phyloP scores from a whole-genome alignment of 495 filamentous ascomycete genomes.

The Xeromyces bisporus region DNA sequence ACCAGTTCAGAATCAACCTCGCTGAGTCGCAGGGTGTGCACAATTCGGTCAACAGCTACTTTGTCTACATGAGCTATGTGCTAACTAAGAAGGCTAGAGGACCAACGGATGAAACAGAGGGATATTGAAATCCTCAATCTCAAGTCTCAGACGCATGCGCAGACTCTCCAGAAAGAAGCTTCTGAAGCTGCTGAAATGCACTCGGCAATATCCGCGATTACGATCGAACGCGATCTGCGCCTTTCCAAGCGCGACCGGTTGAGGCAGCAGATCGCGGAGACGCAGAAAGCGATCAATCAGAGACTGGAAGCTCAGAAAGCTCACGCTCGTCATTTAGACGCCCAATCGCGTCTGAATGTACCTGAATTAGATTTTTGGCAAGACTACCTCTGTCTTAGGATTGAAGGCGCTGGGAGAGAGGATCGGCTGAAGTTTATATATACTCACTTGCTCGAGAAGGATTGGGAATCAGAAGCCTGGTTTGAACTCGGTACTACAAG shows the following conservation, averaged over 20 bases:
- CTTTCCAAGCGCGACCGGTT: constrained; percentile 55
- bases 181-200: constrained; percentile 84
- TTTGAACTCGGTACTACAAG: constrained; percentile 75
- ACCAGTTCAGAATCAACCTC: constrained; percentile 80
- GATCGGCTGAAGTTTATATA: constrained; percentile 86
- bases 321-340: constrained; percentile 49
- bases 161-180: constrained; percentile 69
- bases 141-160: constrained; percentile 58
- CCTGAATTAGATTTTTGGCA: constrained; percentile 95
- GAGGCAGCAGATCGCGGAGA: constrained; percentile 58
- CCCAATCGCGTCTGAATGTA: constrained; percentile 67
- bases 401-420: constrained; percentile 73
- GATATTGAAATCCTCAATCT: constrained; percentile 71
- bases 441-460: constrained; percentile 62
- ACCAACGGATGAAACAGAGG: constrained; percentile 72
- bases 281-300: constrained; percentile 50
- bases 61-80: not conserved
- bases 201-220: constrained; percentile 55
- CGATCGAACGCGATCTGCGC: constrained; percentile 56
- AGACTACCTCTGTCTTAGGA: constrained; percentile 67
- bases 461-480: constrained; percentile 81
- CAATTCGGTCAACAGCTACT: not conserved
- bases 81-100: constrained; percentile 40
- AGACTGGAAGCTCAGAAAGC: constrained; percentile 42
- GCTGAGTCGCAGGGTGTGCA: constrained; percentile 70